Percentiles rank a stretch among this genome's conserved stretches.
These are phyloP conservation scores for Mucor lusitanicus DNA, from an alignment of 371 early-diverging fungal species.

Conservation along the genomic window DNA sequence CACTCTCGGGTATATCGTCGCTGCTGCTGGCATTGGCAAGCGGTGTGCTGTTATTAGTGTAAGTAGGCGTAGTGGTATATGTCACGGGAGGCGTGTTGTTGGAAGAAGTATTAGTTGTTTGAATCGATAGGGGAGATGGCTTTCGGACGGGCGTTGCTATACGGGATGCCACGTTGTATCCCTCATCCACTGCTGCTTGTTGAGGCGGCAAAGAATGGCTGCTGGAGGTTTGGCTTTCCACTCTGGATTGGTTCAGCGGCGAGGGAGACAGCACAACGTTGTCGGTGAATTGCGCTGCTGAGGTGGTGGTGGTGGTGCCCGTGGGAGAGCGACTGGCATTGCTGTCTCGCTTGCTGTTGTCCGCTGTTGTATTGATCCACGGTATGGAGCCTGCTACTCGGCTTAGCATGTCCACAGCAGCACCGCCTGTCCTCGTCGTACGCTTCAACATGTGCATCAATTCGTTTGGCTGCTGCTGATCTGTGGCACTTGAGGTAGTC, in stretches of 20 bases:
- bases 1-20: background rate
- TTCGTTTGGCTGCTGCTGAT: slow-evolving; percentile 7
- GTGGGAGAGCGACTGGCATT: background rate
- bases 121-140: slow-evolving; percentile 3
- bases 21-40: background rate
- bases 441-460: slow-evolving; percentile 30
- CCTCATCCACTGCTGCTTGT: background rate
- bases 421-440: slow-evolving; percentile 42
- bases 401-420: slow-evolving; percentile 43
- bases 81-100: background rate
- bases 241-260: background rate
- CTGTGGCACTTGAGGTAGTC: slow-evolving; percentile 14
- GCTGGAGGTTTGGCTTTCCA: background rate
- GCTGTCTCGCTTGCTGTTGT: background rate
- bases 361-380: slow-evolving; percentile 15
- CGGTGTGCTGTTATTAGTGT: background rate
- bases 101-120: background rate
- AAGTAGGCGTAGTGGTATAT: background rate
- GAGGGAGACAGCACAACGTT: background rate
- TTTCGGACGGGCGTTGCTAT: background rate
- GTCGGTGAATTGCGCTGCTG: background rate
- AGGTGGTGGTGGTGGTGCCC: background rate
- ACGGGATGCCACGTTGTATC: background rate
- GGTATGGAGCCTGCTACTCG: slow-evolving; percentile 39
- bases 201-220: background rate